Evolutionary conservation across 1,284 basidiomycete species (phyloP).

Genomic region (Xerocomus nothofagi): DNA sequence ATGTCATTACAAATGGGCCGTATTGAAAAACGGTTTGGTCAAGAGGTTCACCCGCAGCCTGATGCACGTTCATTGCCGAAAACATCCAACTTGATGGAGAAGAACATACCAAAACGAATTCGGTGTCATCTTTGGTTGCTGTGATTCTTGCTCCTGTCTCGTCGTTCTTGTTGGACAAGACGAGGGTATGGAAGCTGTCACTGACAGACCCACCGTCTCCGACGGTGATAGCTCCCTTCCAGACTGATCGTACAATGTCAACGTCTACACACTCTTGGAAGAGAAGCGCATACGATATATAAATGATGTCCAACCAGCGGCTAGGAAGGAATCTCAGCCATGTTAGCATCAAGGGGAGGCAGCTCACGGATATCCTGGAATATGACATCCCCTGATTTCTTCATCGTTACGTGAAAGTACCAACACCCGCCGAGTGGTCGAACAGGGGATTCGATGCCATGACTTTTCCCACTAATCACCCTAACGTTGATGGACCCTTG

Average conservation of each 20-base stretch:
- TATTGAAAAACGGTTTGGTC: conserved; percentile 88
- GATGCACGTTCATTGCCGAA: conserved; percentile 17
- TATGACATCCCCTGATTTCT: conserved; percentile 59
- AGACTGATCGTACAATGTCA: conserved; percentile 43
- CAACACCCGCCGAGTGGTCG: conserved; percentile 89
- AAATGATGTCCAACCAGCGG: conserved; percentile 79
- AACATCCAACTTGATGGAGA: not conserved
- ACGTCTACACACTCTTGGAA: not conserved
- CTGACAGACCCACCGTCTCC: conserved; percentile 52
- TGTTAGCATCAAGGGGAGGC: not conserved
- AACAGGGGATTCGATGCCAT: conserved; percentile 86
- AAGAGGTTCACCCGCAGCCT: conserved; percentile 87
- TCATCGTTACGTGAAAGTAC: conserved; percentile 85
- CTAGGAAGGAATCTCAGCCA: conserved; percentile 38
- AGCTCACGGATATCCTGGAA: conserved; percentile 84
- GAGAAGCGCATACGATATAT: conserved; percentile 61
- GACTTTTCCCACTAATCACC: conserved; percentile 87
- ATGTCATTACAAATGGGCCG: conserved; percentile 87
- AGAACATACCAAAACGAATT: conserved; percentile 64
- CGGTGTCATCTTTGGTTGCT: conserved; percentile 58
- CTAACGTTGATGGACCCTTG: conserved; percentile 75
- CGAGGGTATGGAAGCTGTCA: conserved; percentile 74
- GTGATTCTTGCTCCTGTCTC: conserved; percentile 66
- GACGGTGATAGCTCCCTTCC: conserved; percentile 66
- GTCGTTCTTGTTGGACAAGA: conserved; percentile 56